Percentiles rank a stretch among this genome's conserved stretches.
phyloP scores from a whole-genome alignment of 306 rosid species.

The Cucumis cinereus region DNA sequence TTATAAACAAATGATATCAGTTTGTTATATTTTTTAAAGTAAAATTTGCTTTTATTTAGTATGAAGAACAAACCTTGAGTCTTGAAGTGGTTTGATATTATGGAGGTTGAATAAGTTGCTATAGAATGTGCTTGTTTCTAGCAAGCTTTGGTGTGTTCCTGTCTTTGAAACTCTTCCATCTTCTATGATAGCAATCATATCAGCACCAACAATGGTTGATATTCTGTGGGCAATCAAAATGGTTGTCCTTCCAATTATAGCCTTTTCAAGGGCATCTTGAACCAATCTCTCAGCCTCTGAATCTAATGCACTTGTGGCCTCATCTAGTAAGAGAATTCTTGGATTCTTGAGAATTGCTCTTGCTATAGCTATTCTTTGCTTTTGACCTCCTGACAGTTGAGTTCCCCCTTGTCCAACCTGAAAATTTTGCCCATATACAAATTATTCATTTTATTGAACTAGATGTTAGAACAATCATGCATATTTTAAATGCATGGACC shows the following conservation, averaged over 20 bases:
- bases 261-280: conserved; percentile 78
- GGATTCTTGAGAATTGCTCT: conserved; percentile 82
- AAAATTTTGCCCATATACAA: not conserved
- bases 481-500: not conserved
- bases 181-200: conserved; percentile 60
- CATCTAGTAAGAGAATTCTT: conserved; percentile 69
- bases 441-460: not conserved
- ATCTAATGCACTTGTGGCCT: conserved; percentile 93
- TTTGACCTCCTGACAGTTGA: conserved; percentile 87
- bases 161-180: conserved; percentile 52
- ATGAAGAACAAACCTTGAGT: conserved; percentile 30
- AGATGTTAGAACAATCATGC: not conserved
- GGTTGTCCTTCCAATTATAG: conserved; percentile 67
- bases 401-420: conserved; percentile 81
- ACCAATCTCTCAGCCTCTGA: conserved; percentile 70
- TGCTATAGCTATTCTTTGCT: conserved; percentile 81
- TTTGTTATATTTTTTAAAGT: conserved; percentile 8
- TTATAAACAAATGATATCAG: conserved; percentile 19
- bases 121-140: conserved; percentile 51
- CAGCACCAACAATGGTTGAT: conserved; percentile 71
- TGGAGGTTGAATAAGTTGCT: conserved; percentile 47
- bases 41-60: not conserved
- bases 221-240: conserved; percentile 74
- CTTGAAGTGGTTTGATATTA: conserved; percentile 41
- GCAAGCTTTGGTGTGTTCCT: conserved; percentile 65